Evolutionary conservation across 345 rosid genomes (phyloP), one percentile per base, ranked within the genome.

Genomic region (Clarkia xantiana): DNA sequence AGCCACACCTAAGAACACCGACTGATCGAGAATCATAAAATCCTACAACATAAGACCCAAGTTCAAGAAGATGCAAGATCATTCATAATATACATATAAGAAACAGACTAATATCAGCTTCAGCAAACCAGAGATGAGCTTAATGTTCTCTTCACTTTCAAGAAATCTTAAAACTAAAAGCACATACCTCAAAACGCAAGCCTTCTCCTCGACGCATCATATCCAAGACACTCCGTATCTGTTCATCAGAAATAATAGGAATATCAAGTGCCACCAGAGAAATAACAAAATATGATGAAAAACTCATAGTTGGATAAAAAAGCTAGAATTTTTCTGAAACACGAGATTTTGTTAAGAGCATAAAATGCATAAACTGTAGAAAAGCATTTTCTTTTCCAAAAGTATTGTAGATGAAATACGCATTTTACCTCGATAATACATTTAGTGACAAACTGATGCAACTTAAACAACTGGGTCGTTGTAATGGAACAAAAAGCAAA

Each of bases 141-240:
- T 45, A 44, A 44, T 15, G 18, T 41, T 60, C 50, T 15, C 40
- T 34, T 40, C 18, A 39, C 3, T 40, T 18, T 2, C 45, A 40
- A 18, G 12, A 19, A 10, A 40, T 52, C 14, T 14, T 42, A 22
- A 14, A 20, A 45, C 9, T 10, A 4, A 49, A 29, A 22, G 51
- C 40, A 57, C 43, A n/a, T 10, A 84, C 97, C 95, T 85, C 94
- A 42, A 82, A 48, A 22, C 77, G 89, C 73, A 89, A 67, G 64
- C 68, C 68, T 68, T 86, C 93, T 11, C 83, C 81, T 65, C 94
- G 71, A 13, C 83, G 94, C 86, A 89, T 76, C 40, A 82, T 76
- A 63, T 80, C 95, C 84, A 85, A 62, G 68, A 78, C 77, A 71
- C 59, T 75, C 42, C 87, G 83, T 55, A 89, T 64, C 84, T 85